Evolutionary conservation across 2,329 filamentous ascomycete genomes (phyloP).

Genomic region (Zymoseptoria tritici): DNA sequence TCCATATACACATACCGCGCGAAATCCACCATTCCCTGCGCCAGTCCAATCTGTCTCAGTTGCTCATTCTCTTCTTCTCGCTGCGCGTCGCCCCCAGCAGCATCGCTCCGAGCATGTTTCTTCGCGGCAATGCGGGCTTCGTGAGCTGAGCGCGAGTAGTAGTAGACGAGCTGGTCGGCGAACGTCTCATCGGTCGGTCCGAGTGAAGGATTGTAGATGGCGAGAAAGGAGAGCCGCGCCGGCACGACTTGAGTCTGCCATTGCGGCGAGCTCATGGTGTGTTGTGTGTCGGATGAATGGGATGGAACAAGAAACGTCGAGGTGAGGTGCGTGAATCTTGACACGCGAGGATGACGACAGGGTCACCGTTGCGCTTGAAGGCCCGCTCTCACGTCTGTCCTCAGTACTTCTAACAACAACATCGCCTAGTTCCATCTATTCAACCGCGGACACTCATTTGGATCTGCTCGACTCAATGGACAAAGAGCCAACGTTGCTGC

Average conservation of each 20-base stretch:
- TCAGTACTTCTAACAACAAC: too few species aligned
- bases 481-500: too few species aligned
- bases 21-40: constrained; percentile 94
- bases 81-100: constrained; percentile 29
- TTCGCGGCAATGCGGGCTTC: constrained; percentile 22
- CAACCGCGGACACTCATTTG: too few species aligned
- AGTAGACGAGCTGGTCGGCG: constrained; percentile 84
- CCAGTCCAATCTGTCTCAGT: constrained; percentile 85
- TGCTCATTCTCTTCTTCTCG: constrained; percentile 72
- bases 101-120: constrained; percentile 24
- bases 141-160: constrained; percentile 52
- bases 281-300: not conserved
- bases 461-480: too few species aligned
- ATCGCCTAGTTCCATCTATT: too few species aligned
- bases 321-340: not conserved
- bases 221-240: constrained; percentile 80
- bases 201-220: constrained; percentile 89
- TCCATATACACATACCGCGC: constrained; percentile 46
- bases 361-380: not conserved
- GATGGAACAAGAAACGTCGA: not conserved
- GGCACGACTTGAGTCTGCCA: constrained; percentile 41
- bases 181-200: constrained; percentile 65
- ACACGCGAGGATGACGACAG: not conserved
- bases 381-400: too few species aligned
- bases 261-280: constrained; percentile 19